A percentile compares a stretch with the other conserved stretches of the same genome.
phyloP scores from a whole-genome alignment of 108 stramenopile species.

The Poteriospumella lacustris region DNA sequence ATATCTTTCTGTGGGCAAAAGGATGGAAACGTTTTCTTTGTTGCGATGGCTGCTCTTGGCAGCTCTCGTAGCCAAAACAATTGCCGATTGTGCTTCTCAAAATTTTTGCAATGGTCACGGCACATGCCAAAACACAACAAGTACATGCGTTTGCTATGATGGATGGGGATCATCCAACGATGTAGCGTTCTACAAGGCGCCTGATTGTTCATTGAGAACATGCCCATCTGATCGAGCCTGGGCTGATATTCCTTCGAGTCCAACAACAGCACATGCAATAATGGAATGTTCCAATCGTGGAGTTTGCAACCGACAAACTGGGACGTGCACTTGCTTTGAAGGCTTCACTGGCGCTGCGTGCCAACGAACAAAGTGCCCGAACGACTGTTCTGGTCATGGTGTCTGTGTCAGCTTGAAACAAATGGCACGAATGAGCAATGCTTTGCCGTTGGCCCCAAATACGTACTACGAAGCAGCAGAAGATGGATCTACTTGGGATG shows the following conservation, averaged over 20 bases:
- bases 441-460: constrained; percentile 39
- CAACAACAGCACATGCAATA: constrained; percentile 52
- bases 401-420: constrained; percentile 51
- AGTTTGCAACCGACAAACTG: constrained; percentile 53
- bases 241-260: constrained; percentile 45
- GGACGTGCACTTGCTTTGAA: constrained; percentile 61
- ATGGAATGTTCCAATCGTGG: constrained; percentile 69
- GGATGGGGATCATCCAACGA: constrained; percentile 47
- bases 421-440: constrained; percentile 44
- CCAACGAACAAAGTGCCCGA: constrained; percentile 61
- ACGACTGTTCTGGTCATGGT: constrained; percentile 58
- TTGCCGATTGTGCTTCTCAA: constrained; percentile 37
- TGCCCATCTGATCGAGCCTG: constrained; percentile 58
- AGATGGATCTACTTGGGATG: constrained; percentile 53
- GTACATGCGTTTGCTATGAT: constrained; percentile 43
- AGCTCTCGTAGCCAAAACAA: too few relatives aligned
- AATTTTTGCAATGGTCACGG: constrained; percentile 53
- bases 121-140: constrained; percentile 31
- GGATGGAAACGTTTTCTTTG: too few relatives aligned
- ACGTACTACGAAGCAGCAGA: constrained; percentile 47
- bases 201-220: constrained; percentile 27
- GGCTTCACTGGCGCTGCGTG: constrained; percentile 68
- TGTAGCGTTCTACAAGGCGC: constrained; percentile 37
- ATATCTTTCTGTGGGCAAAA: too few relatives aligned
- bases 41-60: too few relatives aligned